Percentiles rank a stretch among this genome's conserved stretches.
Conservation (phyloP, 208 protist species). For the Wallacemonas sp. region DNA sequence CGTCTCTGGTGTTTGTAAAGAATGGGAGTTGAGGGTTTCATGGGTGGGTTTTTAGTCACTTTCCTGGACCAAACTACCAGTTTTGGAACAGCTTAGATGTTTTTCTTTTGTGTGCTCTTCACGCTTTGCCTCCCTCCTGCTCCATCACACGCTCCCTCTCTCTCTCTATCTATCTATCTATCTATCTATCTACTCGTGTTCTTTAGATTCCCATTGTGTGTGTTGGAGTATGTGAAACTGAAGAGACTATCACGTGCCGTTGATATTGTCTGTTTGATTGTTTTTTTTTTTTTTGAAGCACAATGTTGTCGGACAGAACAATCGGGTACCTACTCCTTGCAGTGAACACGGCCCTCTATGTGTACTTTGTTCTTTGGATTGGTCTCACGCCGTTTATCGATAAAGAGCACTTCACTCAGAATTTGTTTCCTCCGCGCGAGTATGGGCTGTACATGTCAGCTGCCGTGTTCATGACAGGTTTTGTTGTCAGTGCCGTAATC, state of each 20-base stretch:
- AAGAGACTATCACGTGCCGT: too few relatives aligned
- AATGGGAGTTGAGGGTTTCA: too few relatives aligned
- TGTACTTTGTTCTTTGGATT: conserved; percentile 87
- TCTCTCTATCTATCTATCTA: too few relatives aligned
- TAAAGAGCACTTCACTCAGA: conserved; percentile 73
- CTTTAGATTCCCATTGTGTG: too few relatives aligned
- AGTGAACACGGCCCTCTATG: conserved; percentile 48
- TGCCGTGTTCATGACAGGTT: conserved; percentile 39
- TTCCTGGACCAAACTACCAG: too few relatives aligned
- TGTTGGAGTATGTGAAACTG: too few relatives aligned
- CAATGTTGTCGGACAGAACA: conserved; percentile 70
- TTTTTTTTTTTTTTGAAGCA: conserved; percentile 17
- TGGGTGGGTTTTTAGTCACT: too few relatives aligned
- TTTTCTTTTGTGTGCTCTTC: too few relatives aligned
- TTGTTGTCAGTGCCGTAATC: conserved; percentile 40
- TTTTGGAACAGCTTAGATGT: too few relatives aligned
- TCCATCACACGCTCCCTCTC: not conserved
- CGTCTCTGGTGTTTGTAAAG: too few relatives aligned
- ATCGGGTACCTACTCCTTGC: conserved; percentile 57
- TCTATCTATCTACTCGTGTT: too few relatives aligned
- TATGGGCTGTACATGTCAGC: conserved; percentile 71
- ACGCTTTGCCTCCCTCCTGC: not conserved
- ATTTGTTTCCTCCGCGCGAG: conserved; percentile 70
- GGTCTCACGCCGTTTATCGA: conserved; percentile 82
- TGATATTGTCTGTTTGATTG: too few relatives aligned